A percentile compares a stretch with the other conserved stretches of the same genome.
Conservation (phyloP, 805 yeast genomes). For the Candida montana region DNA sequence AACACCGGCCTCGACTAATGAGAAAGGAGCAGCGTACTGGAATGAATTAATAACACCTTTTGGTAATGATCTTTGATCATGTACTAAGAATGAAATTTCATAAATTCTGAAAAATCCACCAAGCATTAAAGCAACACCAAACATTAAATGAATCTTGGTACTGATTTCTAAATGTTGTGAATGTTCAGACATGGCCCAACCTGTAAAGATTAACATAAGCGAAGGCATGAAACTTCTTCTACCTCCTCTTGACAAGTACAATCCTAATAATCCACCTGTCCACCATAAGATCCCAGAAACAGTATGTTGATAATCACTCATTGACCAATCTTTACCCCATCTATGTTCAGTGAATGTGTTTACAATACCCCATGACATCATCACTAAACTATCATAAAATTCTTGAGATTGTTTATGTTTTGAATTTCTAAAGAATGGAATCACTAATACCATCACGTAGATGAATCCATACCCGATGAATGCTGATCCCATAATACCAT, state of each 20-base stretch:
- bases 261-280: constrained; percentile 86
- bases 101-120: constrained; percentile 75
- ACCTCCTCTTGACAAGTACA: constrained; percentile 65
- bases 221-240: constrained; percentile 76
- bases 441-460: constrained; percentile 55
- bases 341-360: constrained; percentile 96
- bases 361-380: constrained; percentile 87
- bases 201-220: constrained; percentile 76
- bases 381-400: constrained; percentile 72
- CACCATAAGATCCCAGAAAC: constrained; percentile 97
- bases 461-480: constrained; percentile 78
- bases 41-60: constrained; percentile 53
- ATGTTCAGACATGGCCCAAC: constrained; percentile 93
- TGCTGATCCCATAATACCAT: constrained; percentile 93
- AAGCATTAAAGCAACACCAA: constrained; percentile 72
- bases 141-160: constrained; percentile 82
- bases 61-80: constrained; percentile 45
- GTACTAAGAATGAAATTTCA: constrained; percentile 73
- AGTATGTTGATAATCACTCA: constrained; percentile 93
- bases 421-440: constrained; percentile 68
- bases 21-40: constrained; percentile 84
- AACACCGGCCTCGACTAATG: constrained; percentile 71
- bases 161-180: constrained; percentile 69
- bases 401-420: constrained; percentile 65
- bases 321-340: constrained; percentile 93